These are phyloP conservation scores for Chytriomyces confervae DNA, from an alignment of 192 early-diverging fungal species.

Conservation along the genomic window DNA sequence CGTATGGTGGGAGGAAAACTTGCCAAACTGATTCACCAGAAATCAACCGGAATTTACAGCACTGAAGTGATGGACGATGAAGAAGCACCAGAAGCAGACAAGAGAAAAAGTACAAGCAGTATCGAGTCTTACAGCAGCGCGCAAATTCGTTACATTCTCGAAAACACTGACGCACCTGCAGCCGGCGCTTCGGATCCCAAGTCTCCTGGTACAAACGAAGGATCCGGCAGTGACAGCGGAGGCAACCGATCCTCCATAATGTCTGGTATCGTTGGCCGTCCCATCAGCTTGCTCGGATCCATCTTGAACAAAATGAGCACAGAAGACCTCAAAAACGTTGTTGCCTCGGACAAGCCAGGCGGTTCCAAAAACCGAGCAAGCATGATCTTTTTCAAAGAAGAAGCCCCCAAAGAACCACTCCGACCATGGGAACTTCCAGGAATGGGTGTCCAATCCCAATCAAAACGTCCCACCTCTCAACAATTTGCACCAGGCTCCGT, in stretches of 20 bases:
- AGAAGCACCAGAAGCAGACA: background rate
- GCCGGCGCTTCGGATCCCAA: too few relatives aligned
- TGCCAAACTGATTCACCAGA: conserved; percentile 14
- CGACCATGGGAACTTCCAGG: conserved; percentile 23
- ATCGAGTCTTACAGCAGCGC: background rate
- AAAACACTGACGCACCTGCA: background rate
- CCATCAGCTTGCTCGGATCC: background rate
- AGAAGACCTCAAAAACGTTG: background rate
- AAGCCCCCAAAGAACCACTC: conserved; percentile 15
- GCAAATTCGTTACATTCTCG: background rate
- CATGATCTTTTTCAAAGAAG: background rate
- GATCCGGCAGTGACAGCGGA: background rate
- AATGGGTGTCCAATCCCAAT: conserved; percentile 6
- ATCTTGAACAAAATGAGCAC: background rate
- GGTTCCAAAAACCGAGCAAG: background rate
- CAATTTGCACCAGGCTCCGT: background rate
- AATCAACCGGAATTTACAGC: conserved; percentile 7
- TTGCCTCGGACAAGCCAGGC: background rate
- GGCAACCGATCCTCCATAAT: background rate
- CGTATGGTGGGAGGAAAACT: conserved; percentile 28
- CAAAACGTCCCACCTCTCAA: background rate
- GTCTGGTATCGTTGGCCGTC: background rate
- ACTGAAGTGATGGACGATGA: background rate
- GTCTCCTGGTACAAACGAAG: background rate
- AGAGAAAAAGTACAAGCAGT: background rate